phyloP scores from a whole-genome alignment of 371 early-diverging fungal genomes.

The Mucor piriformis region DNA sequence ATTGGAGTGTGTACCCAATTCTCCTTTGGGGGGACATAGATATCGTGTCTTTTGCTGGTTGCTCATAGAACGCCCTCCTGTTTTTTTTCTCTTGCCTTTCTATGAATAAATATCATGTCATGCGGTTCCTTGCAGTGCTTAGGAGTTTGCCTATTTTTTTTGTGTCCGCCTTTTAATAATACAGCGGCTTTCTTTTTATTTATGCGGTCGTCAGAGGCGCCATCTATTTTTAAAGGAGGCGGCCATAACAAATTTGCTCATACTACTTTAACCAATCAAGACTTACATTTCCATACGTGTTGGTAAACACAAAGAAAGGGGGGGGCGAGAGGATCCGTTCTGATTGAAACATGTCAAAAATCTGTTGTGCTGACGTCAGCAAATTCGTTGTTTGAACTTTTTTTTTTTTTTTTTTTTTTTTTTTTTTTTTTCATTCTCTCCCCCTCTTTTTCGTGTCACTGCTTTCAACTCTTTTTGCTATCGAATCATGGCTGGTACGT shows the following conservation, averaged over 20 bases:
- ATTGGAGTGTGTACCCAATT: not conserved
- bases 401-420: not conserved
- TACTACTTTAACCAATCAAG: too few relatives aligned
- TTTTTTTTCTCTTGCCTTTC: not conserved
- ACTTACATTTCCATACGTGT: not conserved
- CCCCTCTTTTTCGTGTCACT: not conserved
- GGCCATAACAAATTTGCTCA: too few relatives aligned
- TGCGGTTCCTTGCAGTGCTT: slow-evolving; percentile 7
- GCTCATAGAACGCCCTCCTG: not conserved
- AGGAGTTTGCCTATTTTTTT: not conserved
- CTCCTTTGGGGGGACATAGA: not conserved
- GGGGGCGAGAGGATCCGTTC: not conserved
- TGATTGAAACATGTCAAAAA: too few relatives aligned
- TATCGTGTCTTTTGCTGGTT: not conserved
- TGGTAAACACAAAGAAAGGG: not conserved
- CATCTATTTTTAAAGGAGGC: not conserved
- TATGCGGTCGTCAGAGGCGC: not conserved
- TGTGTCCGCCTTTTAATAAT: not conserved
- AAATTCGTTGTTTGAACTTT: not conserved
- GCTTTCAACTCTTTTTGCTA: not conserved
- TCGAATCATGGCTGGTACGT: not conserved
- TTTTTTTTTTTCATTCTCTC: too few relatives aligned
- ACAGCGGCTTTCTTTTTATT: not conserved
- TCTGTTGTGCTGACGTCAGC: too few relatives aligned
- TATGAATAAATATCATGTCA: slow-evolving; percentile 8